Evolutionary conservation across 306 rosid species (phyloP).

Genomic region (Acmispon strigosus): DNA sequence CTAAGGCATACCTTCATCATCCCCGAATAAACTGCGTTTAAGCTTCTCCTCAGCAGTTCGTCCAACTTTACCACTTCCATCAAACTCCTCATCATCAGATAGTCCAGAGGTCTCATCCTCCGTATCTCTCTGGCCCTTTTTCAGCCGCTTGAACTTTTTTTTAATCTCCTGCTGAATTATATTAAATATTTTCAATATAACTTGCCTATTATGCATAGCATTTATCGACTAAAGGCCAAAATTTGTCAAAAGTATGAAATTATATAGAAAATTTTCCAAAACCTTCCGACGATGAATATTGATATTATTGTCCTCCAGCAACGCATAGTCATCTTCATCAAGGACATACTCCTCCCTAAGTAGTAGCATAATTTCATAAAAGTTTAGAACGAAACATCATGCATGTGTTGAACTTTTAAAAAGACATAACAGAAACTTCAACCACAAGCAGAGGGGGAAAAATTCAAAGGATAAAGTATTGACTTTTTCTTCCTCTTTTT

Average conservation of each 20-base stretch:
- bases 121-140: constrained; percentile 68
- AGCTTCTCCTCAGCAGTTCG: constrained; percentile 95
- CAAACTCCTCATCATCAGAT: constrained; percentile 84
- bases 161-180: constrained; percentile 52
- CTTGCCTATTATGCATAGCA: not conserved
- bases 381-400: constrained; percentile 7
- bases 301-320: constrained; percentile 87
- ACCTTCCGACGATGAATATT: constrained; percentile 87
- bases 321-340: constrained; percentile 95
- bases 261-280: constrained; percentile 7
- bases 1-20: constrained; percentile 66
- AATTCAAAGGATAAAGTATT: not conserved
- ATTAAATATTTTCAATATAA: not conserved
- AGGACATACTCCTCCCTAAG: constrained; percentile 83
- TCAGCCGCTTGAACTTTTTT: constrained; percentile 82
- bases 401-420: not conserved
- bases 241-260: not conserved
- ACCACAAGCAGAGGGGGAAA: not conserved
- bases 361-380: constrained; percentile 8
- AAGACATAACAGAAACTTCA: not conserved
- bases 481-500: constrained; percentile 93
- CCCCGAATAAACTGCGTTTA: constrained; percentile 75
- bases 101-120: constrained; percentile 64
- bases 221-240: not conserved
- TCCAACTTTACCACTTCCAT: constrained; percentile 77